These are phyloP conservation scores for Torulaspora maleeae DNA, from an alignment of 805 yeast species.

Conservation along the genomic window DNA sequence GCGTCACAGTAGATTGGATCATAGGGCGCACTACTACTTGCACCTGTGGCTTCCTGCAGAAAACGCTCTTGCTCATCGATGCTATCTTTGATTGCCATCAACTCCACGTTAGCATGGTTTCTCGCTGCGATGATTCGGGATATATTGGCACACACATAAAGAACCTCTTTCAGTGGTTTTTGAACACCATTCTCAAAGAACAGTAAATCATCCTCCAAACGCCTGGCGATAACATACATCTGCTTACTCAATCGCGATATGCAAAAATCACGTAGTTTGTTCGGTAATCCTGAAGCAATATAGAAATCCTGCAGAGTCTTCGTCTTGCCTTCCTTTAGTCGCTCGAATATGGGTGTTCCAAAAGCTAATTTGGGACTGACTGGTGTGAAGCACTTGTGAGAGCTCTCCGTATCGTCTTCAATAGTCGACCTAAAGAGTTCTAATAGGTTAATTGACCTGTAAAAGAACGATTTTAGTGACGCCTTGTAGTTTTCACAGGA, in stretches of 20 bases:
- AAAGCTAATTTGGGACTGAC: background rate
- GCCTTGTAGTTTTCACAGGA: constrained; percentile 15
- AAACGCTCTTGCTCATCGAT: constrained; percentile 3
- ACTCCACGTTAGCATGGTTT: constrained; percentile 9
- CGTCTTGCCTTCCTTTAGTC: background rate
- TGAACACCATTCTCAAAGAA: constrained; percentile 19
- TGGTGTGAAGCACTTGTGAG: background rate
- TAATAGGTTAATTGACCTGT: constrained; percentile 9
- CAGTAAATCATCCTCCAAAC: constrained; percentile 17
- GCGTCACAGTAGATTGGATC: constrained; percentile 8
- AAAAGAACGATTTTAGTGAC: constrained; percentile 14
- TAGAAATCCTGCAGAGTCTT: constrained; percentile 8
- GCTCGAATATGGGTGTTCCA: constrained; percentile 1
- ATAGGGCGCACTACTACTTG: constrained; percentile 3
- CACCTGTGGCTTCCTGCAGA: constrained; percentile 5
- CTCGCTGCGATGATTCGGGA: constrained; percentile 8
- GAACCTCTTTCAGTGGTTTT: constrained; percentile 14
- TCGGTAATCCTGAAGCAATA: constrained; percentile 5
- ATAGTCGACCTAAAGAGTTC: constrained; percentile 14
- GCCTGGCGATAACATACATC: constrained; percentile 12
- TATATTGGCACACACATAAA: constrained; percentile 11
- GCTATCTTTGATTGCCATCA: constrained; percentile 9
- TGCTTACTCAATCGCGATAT: constrained; percentile 15
- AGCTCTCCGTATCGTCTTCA: constrained; percentile 5
- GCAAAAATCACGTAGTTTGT: constrained; percentile 6